phyloP scores from a whole-genome alignment of 352 stramenopile genomes.

The Phytophthora sp. region DNA sequence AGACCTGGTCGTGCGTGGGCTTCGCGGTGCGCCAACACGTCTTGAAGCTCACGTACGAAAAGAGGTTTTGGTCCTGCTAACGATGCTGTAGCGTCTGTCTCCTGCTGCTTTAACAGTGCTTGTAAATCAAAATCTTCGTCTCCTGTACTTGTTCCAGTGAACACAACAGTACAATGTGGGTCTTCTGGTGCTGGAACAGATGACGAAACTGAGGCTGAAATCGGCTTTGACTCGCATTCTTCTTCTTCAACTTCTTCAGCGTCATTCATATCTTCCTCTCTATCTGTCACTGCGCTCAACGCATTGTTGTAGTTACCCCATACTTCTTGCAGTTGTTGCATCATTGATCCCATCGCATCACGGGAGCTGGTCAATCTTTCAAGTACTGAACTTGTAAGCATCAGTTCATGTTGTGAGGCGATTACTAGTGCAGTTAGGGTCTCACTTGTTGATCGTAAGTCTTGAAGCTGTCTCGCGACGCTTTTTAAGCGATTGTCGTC shows the following conservation, averaged over 20 bases:
- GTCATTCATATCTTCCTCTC: slow-evolving; percentile 3
- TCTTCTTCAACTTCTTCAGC: not conserved
- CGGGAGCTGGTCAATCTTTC: slow-evolving; percentile 17
- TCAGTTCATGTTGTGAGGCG: slow-evolving; percentile 50
- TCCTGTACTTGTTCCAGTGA: slow-evolving; percentile 77
- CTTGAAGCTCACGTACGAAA: slow-evolving; percentile 61
- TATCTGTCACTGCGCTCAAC: slow-evolving; percentile 6
- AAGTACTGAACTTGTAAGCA: slow-evolving; percentile 3
- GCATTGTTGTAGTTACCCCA: slow-evolving; percentile 35
- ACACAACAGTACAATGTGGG: slow-evolving; percentile 55
- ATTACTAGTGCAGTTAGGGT: slow-evolving; percentile 57
- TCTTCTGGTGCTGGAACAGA: slow-evolving; percentile 19
- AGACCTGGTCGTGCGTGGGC: slow-evolving; percentile 30
- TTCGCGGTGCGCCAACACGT: slow-evolving; percentile 58
- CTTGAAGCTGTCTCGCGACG: slow-evolving; percentile 37
- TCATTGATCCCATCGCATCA: slow-evolving; percentile 31
- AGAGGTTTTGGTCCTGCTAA: slow-evolving; percentile 24
- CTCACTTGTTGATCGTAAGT: slow-evolving; percentile 53
- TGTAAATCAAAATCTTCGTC: slow-evolving; percentile 70
- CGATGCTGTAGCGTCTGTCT: slow-evolving; percentile 8
- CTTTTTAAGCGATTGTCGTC: slow-evolving; percentile 12
- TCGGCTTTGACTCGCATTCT: slow-evolving; percentile 1
- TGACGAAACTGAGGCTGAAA: not conserved
- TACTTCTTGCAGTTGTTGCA: slow-evolving; percentile 31
- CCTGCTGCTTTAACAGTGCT: slow-evolving; percentile 45